Evolutionary conservation across 257 asterid genomes (phyloP).

Genomic region (Petunia axillaris): DNA sequence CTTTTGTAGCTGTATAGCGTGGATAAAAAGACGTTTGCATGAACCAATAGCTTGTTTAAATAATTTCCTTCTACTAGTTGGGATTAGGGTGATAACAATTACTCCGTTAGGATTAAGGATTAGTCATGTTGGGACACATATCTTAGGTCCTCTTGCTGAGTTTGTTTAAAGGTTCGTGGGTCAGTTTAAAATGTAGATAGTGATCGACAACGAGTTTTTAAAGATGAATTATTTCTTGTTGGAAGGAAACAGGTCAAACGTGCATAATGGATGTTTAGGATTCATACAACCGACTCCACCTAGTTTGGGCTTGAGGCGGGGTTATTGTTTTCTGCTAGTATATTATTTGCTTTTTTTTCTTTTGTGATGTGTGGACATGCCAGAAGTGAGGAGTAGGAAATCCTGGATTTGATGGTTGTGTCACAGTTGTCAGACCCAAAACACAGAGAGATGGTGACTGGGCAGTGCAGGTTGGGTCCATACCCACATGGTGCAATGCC

Average conservation of each 20-base stretch:
- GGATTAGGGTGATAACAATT: not conserved
- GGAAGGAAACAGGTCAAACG: constrained; percentile 16
- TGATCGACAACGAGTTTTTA: not conserved
- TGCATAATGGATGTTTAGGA: constrained; percentile 12
- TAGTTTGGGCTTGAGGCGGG: not conserved
- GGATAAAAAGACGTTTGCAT: not conserved
- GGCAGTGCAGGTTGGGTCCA: not conserved
- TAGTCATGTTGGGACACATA: not conserved
- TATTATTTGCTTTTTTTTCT: constrained; percentile 4
- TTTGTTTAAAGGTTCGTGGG: not conserved
- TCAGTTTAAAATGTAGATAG: not conserved
- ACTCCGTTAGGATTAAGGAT: not conserved
- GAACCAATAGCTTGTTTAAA: not conserved
- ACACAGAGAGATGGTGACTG: not conserved
- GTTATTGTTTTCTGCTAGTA: not conserved
- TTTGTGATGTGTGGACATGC: not conserved
- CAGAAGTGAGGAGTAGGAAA: not conserved
- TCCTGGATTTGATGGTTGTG: not conserved
- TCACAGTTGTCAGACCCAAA: not conserved
- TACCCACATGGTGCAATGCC: not conserved
- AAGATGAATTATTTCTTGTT: not conserved
- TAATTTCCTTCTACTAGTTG: not conserved
- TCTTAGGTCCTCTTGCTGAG: not conserved
- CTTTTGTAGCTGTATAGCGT: not conserved
- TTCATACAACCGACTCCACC: not conserved